These are phyloP conservation scores for Plantago elongata DNA, from an alignment of 257 asterid genomes.

Conservation along the genomic window DNA sequence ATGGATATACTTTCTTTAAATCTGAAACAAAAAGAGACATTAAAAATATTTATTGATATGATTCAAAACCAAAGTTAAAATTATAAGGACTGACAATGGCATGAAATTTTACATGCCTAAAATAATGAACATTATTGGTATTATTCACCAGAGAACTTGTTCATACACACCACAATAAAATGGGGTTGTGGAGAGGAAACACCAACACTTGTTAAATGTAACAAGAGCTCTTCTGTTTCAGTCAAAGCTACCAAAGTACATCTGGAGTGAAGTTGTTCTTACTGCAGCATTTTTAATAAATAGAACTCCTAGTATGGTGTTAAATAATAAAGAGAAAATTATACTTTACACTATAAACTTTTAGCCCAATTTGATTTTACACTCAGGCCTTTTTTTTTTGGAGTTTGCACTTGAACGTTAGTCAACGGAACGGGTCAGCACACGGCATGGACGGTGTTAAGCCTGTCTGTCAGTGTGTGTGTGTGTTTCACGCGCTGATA, in stretches of 20 bases:
- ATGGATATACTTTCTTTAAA: background rate
- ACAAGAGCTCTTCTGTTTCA: background rate
- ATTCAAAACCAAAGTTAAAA: background rate
- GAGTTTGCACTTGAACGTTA: too few species aligned
- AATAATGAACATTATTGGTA: background rate
- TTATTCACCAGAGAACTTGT: constrained; percentile 2
- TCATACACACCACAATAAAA: constrained; percentile 4
- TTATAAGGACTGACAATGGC: background rate
- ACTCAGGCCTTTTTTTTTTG: too few species aligned
- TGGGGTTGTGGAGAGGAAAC: background rate
- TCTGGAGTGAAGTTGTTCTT: background rate
- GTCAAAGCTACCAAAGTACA: background rate
- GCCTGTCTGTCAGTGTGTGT: too few species aligned
- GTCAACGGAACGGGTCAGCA: too few species aligned
- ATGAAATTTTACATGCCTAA: background rate
- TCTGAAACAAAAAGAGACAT: background rate
- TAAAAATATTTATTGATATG: background rate
- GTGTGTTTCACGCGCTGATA: too few species aligned
- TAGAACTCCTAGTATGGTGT: background rate
- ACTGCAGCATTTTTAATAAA: background rate
- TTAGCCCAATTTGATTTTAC: too few species aligned
- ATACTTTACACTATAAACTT: too few species aligned
- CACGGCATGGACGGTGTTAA: too few species aligned
- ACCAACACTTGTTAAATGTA: background rate
- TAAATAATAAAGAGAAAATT: background rate